phyloP scores from a whole-genome alignment of 768 basidiomycete genomes.

The Mycena rebaudengoi region DNA sequence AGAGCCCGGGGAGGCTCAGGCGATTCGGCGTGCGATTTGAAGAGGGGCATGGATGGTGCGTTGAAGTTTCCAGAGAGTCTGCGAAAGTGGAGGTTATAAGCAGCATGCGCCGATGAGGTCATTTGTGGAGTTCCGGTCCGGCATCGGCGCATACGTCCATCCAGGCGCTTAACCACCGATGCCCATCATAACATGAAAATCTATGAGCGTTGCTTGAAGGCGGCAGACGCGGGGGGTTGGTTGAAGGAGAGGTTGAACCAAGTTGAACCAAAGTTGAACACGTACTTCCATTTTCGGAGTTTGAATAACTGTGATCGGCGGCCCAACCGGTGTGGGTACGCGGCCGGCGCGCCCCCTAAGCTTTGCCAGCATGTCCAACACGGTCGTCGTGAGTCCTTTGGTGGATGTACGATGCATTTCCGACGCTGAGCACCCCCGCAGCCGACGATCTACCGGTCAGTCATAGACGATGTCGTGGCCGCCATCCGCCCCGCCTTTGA shows the following conservation, averaged over 20 bases:
- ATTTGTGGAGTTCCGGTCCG: conserved; percentile 8
- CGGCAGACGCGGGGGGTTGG: neutral
- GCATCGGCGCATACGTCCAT: neutral
- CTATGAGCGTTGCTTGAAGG: neutral
- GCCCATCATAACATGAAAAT: neutral
- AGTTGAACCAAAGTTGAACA: neutral
- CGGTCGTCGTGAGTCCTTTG: conserved; percentile 71
- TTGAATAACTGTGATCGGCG: neutral
- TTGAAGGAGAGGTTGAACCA: neutral
- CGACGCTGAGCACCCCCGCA: conserved; percentile 43
- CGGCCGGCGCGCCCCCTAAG: too few species aligned
- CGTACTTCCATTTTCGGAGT: neutral
- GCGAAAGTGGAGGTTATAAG: neutral
- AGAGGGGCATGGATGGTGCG: conserved; percentile 33
- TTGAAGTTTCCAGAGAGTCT: conserved; percentile 36
- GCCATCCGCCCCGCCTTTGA: conserved; percentile 78
- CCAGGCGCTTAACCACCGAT: too few species aligned
- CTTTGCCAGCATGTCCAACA: conserved; percentile 66
- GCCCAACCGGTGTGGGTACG: too few species aligned
- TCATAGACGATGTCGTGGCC: conserved; percentile 83
- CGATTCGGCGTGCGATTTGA: conserved; percentile 21
- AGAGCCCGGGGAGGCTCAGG: neutral
- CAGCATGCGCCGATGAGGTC: conserved; percentile 12
- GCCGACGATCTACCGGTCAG: conserved; percentile 72
- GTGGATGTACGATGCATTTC: conserved; percentile 40